Evolutionary conservation across 176 grass and related monocot species (phyloP).

Genomic region (Eremochloa ophiuroides): DNA sequence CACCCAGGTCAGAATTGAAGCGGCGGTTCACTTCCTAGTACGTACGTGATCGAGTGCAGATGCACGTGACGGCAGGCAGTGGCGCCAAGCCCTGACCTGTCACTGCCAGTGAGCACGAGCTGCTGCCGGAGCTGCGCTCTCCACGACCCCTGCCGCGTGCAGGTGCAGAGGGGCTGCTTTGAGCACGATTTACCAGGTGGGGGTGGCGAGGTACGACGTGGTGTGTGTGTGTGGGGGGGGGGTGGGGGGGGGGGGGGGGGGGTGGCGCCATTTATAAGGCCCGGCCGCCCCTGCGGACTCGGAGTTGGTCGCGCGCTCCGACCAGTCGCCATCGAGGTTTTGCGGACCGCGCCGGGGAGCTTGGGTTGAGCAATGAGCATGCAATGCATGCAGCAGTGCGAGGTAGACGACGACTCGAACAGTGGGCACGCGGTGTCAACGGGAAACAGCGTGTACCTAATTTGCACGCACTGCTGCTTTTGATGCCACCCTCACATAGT

Average conservation of each 20-base stretch:
- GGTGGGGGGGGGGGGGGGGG: too few relatives aligned
- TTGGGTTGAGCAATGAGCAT: neutral
- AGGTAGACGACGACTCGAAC: neutral
- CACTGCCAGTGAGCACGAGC: neutral
- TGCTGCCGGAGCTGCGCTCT: neutral
- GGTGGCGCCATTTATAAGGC: conserved; percentile 22
- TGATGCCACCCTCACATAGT: neutral
- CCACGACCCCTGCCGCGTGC: neutral
- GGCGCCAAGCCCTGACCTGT: neutral
- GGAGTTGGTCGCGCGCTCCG: neutral
- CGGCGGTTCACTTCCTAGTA: neutral
- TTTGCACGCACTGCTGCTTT: neutral
- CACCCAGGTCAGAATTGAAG: neutral
- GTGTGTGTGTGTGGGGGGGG: too few relatives aligned
- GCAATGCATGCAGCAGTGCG: neutral
- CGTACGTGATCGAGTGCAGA: neutral
- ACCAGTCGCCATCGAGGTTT: neutral
- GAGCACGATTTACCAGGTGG: neutral
- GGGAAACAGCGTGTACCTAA: neutral
- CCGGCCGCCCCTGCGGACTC: neutral
- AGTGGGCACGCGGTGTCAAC: neutral
- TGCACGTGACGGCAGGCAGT: neutral
- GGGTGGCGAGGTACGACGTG: neutral
- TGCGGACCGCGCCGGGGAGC: neutral
- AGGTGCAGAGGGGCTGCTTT: neutral